Evolutionary conservation across 75 land plant species (phyloP), one percentile per base, ranked within the genome.

Genomic region (Cupressus sempervirens): DNA sequence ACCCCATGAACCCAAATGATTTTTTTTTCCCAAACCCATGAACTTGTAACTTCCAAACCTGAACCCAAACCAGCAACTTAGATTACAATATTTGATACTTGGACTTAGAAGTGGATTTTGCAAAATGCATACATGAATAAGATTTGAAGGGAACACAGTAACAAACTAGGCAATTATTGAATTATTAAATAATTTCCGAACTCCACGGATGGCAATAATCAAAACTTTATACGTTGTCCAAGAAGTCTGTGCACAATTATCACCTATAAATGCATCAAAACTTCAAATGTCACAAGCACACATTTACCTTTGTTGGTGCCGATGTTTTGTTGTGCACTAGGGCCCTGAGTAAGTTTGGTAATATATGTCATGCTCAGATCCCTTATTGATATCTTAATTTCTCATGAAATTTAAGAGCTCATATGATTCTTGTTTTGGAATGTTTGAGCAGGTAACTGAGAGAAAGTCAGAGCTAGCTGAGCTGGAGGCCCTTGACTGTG

Each of bases 401-500:
- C 14, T 79, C 46, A n/a, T 79, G 12, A 43, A 18, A 23, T 76
- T n/a, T 43, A 79, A 23, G 41, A 18, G 30, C 81, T 79, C 26
- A 79, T n/a, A 79, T 3, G 32, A 79, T 45, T 79, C 30, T 35
- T 82, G 46, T 48, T 81, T 43, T 53, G 67, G 38, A n/a, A 3
- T 16, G 70, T 15, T 20, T 41, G 14, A 86, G 84, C 87, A 98
- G 99, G 92, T 98, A 76, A 87, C 86, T 67, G 99, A 96, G 85
- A 92, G 90, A 79, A 96, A 95, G 53, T 32, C 89, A 36, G 92
- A 93, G 85, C 87, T 98, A 41, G 99, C 99, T 48, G 93, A 92
- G 85, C 90, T 98, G 1, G 99, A 98, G 86, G 91, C 97, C 54
- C 84, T 92, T 83, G 99, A 98, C 84, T 92, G 96, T 86, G 99